Evolutionary conservation across 495 filamentous ascomycete genomes (phyloP).

Genomic region (Oleoguttula mirabilis): DNA sequence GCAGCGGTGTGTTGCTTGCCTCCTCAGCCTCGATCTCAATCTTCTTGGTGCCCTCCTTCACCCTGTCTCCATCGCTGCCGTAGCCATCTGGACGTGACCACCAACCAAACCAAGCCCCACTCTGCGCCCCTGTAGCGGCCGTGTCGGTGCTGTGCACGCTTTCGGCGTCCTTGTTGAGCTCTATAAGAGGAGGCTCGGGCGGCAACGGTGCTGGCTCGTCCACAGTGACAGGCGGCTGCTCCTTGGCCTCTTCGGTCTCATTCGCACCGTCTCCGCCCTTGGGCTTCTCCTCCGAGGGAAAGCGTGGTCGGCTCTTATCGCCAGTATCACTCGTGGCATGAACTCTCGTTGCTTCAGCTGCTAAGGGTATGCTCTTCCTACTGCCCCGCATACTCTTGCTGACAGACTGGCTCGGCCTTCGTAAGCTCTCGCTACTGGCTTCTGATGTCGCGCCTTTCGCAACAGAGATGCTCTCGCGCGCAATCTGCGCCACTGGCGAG

Average conservation of each 20-base stretch:
- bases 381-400: conserved; percentile 25
- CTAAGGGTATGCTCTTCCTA: conserved; percentile 26
- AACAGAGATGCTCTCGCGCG: conserved; percentile 27
- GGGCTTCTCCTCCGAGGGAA: conserved; percentile 7
- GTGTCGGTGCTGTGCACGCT: background rate
- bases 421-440: conserved; percentile 13
- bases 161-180: background rate
- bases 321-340: conserved; percentile 21
- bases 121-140: background rate
- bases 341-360: conserved; percentile 28
- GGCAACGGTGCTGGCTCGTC: conserved; percentile 13
- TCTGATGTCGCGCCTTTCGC: conserved; percentile 26
- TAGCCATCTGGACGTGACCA: conserved; percentile 33
- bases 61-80: conserved; percentile 19
- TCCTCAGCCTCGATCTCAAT: conserved; percentile 12
- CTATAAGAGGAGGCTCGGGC: conserved; percentile 10
- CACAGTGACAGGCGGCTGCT: conserved; percentile 14
- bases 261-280: conserved; percentile 4
- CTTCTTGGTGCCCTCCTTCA: conserved; percentile 8
- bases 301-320: conserved; percentile 11
- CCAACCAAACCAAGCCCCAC: conserved; percentile 28
- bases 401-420: conserved; percentile 12
- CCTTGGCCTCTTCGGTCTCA: conserved; percentile 1
- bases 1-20: conserved; percentile 13
- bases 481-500: conserved; percentile 24